Conservation (phyloP, 805 yeast species). For the Kuraishia hungarica region DNA sequence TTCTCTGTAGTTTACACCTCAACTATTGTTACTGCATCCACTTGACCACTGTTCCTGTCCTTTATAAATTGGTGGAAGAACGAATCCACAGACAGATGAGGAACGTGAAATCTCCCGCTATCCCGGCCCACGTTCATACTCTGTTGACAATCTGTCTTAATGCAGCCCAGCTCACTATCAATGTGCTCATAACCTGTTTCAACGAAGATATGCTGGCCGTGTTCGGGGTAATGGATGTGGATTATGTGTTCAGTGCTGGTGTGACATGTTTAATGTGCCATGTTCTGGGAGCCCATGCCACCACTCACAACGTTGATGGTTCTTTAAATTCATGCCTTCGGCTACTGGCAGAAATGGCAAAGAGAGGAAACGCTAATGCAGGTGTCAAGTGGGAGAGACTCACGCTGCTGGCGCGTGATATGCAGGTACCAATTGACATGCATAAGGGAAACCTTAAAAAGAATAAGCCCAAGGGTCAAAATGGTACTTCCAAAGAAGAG, state of each 20-base stretch:
- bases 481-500: no score
- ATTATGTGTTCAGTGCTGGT: slow-evolving; percentile 18
- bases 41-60: slow-evolving; percentile 18
- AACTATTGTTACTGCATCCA: slow-evolving; percentile 19
- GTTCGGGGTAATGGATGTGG: slow-evolving; percentile 20
- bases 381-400: slow-evolving; percentile 10
- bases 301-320: slow-evolving; percentile 8
- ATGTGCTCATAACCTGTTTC: slow-evolving; percentile 11
- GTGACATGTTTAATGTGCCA: slow-evolving; percentile 20
- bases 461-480: no score
- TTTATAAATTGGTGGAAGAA: slow-evolving; percentile 15
- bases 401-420: slow-evolving; percentile 7
- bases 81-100: slow-evolving; percentile 1
- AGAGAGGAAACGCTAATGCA: slow-evolving; percentile 14
- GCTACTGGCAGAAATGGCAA: slow-evolving; percentile 12
- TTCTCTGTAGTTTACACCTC: slow-evolving; percentile 16
- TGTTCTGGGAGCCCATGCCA: slow-evolving; percentile 11
- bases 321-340: slow-evolving; percentile 11
- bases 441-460: no score
- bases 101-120: slow-evolving; percentile 6
- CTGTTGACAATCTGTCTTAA: slow-evolving; percentile 17
- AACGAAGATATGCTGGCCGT: slow-evolving; percentile 15
- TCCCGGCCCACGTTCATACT: slow-evolving; percentile 10
- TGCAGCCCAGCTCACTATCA: slow-evolving; percentile 16
- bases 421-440: no score